Evolutionary conservation across 2,329 filamentous ascomycete species (phyloP), one percentile per base, ranked within the genome.

Genomic region (Esteya vermicola): DNA sequence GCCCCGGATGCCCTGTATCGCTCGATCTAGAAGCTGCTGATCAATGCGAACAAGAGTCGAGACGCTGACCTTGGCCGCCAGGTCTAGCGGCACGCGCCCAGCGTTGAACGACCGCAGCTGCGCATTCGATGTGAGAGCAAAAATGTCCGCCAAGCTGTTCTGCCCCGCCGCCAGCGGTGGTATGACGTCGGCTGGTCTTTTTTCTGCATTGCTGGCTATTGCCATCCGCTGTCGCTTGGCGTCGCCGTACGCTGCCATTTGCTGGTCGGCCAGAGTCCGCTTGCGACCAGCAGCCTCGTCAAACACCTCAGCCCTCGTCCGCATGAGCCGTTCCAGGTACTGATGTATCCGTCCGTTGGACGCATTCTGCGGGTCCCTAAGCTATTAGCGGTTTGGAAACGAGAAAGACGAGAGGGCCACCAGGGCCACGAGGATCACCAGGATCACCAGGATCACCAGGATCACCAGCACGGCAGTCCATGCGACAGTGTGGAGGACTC

Each of bases 71-170:
- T 78, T 82, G 14, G 85, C 72, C 4, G 93, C 75, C 42, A 94
- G 61, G 19, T 85, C 73, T 10, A 76, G 62, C 3, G 86, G 83
- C 32, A 98, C 70, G 44, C 78, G 72, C 36, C 83, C 78, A 27
- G 89, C 85, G 55, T 95, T 84, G 53, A 96, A 95, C 5, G 70
- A 72, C 46, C 77, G 81, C 19, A 93, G 65, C 8, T 74, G 81
- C 36, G 72, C 66, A 53, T 91, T 85, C 36, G 71, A 69, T 6
- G 85, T 89, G 35, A 98, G 67, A 0, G 86, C 93, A 55, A 86
- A 98, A 4, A 98, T 65, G 45, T 93, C 83, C 6, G 82, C 83
- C 47, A 85, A 72, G 45, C 75, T 89, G 48, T 85, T 76, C 26
- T 21, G 34, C 9, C 85, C 85, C 9, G 83, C 69, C 4, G 78